Evolutionary conservation across 1,139 yeast genomes (phyloP), one percentile per base, ranked within the genome.

Genomic region (Kodamaea anthophila): DNA sequence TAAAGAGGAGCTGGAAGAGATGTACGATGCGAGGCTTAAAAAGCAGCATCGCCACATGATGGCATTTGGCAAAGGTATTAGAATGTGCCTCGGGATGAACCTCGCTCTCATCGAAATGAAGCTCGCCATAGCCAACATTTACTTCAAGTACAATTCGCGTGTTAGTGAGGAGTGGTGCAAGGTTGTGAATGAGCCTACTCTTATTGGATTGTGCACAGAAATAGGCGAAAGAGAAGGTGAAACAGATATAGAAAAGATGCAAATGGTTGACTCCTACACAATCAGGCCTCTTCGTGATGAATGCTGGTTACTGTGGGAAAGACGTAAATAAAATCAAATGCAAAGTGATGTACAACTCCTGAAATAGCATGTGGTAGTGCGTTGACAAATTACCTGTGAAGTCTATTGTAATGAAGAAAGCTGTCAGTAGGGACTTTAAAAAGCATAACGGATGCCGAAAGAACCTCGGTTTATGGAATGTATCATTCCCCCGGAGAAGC

Each of bases 71-170:
- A 71, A 75, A 27, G 88, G 88, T 2, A 65, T 77, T n/a, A 58
- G 87, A 37, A 78, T 78, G 87, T 80, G 88, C 43, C 57, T 78
- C 33, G 88, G 88, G 0, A 71, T 76, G 77, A 67, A 79, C 43
- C 55, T 80, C 33, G 88, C 87, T 0, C 52, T 73, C 19, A 71
- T 74, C 26, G 88, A 79, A 47, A 77, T 80, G 64, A 79, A 78
- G 44, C 46, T 77, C 26, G 68, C 72, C 6, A 47, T 75, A 15
- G 74, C 77, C 9, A 65, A 67, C 34, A 50, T 79, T 9, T 74
- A 77, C 47, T 64, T 72, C 60, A 62, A 67, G 23, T 79, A 51
- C 43, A 38, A 43, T 5, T 53, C 64, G 10, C 38, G 42, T 11
- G 45, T 70, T 5, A 60, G 69, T 32, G 26, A 44, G 3, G 59